Conservation (phyloP, 345 rosid species). For the Anastatica hierochuntica region DNA sequence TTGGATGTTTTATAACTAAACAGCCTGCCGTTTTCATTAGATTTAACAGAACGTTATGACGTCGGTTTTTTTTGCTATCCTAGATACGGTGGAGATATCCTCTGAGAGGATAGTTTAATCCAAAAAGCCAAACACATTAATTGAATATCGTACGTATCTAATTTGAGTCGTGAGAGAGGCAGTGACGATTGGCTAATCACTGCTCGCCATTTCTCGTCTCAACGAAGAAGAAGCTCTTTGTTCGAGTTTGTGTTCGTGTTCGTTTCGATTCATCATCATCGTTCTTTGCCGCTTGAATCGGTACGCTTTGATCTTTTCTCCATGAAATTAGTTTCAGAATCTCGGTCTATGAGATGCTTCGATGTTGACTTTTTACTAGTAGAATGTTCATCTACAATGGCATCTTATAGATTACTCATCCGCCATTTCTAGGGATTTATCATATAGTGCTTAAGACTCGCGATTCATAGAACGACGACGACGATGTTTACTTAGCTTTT, state of each 20-base stretch:
- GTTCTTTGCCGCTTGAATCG: not conserved
- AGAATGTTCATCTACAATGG: not conserved
- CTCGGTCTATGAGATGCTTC: not conserved
- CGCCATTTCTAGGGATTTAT: not conserved
- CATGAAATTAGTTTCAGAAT: not conserved
- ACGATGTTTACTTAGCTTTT: not conserved
- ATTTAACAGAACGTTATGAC: not conserved
- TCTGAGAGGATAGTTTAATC: not conserved
- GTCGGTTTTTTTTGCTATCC: not conserved
- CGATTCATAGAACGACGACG: not conserved
- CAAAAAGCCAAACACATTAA: conserved; percentile 4
- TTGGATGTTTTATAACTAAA: not conserved
- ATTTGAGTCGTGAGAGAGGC: not conserved
- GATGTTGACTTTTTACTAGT: conserved; percentile 5
- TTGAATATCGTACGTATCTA: not conserved
- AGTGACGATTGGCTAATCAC: too few relatives aligned
- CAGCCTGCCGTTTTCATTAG: not conserved
- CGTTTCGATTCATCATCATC: not conserved
- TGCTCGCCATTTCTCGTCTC: too few relatives aligned
- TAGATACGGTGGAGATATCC: not conserved
- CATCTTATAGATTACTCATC: not conserved
- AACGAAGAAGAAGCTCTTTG: not conserved
- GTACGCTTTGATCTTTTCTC: conserved; percentile 9
- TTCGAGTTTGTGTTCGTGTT: not conserved
- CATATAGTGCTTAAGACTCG: not conserved